Evolutionary conservation across 306 rosid species (phyloP).

Genomic region (Ziziphus jujuba): DNA sequence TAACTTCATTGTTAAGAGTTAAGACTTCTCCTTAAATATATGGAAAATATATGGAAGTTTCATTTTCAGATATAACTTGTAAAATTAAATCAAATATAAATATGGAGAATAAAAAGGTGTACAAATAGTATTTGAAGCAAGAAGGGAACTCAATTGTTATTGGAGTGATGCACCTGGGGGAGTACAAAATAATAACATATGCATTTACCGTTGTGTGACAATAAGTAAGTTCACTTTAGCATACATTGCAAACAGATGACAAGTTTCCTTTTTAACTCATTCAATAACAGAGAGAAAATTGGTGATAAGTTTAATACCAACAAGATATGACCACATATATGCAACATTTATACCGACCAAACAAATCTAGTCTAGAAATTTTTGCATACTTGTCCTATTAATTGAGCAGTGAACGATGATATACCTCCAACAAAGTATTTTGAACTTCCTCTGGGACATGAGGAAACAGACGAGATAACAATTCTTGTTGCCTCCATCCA

Average conservation of each 20-base stretch:
- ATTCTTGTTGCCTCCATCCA: conserved; percentile 63
- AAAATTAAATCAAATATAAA: too few relatives aligned
- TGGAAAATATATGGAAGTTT: neutral
- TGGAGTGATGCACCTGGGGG: neutral
- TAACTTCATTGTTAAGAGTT: too few relatives aligned
- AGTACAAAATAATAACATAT: conserved; percentile 4
- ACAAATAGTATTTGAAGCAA: neutral
- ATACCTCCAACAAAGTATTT: conserved; percentile 60
- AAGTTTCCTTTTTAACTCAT: too few relatives aligned
- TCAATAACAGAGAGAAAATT: neutral
- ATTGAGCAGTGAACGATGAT: conserved; percentile 8
- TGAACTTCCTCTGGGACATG: conserved; percentile 51
- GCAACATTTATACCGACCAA: conserved; percentile 6
- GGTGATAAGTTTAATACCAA: neutral
- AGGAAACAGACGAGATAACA: conserved; percentile 60
- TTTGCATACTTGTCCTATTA: conserved; percentile 1
- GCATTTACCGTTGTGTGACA: neutral
- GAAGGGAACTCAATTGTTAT: neutral
- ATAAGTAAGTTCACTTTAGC: neutral
- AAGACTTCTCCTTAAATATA: neutral
- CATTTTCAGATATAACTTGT: neutral
- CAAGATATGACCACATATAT: too few relatives aligned
- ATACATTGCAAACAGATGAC: neutral
- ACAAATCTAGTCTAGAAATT: neutral
- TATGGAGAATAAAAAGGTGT: neutral